Base-by-base conservation (phyloP, 495 filamentous ascomycete genomes). In the Aspergillus saccharolyticus region DNA sequence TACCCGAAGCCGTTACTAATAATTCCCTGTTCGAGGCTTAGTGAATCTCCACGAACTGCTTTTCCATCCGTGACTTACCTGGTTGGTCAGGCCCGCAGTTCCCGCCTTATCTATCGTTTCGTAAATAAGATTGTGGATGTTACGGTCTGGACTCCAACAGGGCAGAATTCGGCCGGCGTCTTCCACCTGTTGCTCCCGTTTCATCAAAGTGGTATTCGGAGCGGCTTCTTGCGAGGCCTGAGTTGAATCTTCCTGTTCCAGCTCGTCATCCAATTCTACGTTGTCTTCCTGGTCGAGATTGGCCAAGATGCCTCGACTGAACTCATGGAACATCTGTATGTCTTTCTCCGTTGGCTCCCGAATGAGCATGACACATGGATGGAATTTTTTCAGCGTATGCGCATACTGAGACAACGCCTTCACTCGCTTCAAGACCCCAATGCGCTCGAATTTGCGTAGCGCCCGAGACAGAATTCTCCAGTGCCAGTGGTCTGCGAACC, bases 321-420 rank as follows among this genome's bases (percentile, higher is more conserved):
- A 70, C 25, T 73, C 80, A 60, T 77, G 70, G 52, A 87, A 83
- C 55, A 77, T 74, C 18, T 81, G 74, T 68, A 83, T 75, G 61
- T 95, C 90, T 12, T 80, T 78, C 15, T 80, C 70, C 5, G 79
- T 83, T 15, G 88, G 88, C n/a, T 89, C 87, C 18, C 89, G 81
- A 19, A 92, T 57, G 39, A 89, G 87, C 68, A 87, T 85, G 33
- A 95, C 75, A 58, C 89, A 92, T 16, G 77, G 70, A 54, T 79
- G 74, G 20, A 74, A 70, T 42, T 63, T 64, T 6, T 74, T 62
- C 22, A 58, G 48, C 4, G 63, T 60, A 16, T 62, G 58, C 12
- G 64, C 59, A 56, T 77, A 75, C 49, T 79, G 74, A 2, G 78
- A 75, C 20, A 77, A 74, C 1, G 88, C 91, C 53, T 76, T 82